Base-by-base conservation (phyloP, 192 early-diverging fungal species). In the Chytriomyces sp. region DNA sequence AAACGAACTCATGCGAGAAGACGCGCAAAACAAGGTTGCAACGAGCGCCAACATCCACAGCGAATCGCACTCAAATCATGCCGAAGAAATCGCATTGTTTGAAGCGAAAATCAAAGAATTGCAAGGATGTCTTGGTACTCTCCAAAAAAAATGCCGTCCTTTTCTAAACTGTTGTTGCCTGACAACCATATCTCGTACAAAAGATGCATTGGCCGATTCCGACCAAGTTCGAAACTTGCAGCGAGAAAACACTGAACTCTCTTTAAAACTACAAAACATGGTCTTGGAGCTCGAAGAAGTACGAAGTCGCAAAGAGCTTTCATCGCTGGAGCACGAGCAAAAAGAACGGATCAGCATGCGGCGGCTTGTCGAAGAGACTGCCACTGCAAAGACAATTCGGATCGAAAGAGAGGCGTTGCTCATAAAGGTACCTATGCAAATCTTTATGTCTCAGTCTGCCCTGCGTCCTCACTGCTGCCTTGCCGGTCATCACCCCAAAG, bases 221-320 rank as follows among this genome's bases (percentile, higher is more conserved):
- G 77, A 78, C 53, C 64, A 78, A 78, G 26, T 75, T 9, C 67
- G 73, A 59, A 63, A 65, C 45, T 46, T 78, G n/a, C 77, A 78
- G 64, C 50, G 77, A 5, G 77, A 78, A 78, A 78, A 76, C 59
- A 69, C 73, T 9, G 72, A 78, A 23, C 68, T 64, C 6, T 13
- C 46, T 2, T 24, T 66, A 2, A 20, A 62, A 45, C 11, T 78
- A 4, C 69, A 74, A 74, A 74, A 59, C 61, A 23, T 78, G 24
- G 63, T 59, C 9, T 67, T 45, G 9, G 77, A 78, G 46, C 53
- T 78, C 16, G 77, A 78, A 64, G 77, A 78, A 78, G 67, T 78
- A 23, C 50, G 77, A 16, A 70, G 65, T 28, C 57, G 61, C 5
- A 78, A 79, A 57, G 79, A 80, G 44, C 45, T 63, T 7, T 47